Percentiles rank a stretch among this genome's conserved stretches.
Conservation (phyloP, 768 basidiomycete species). For the Psilocybe azurescens region DNA sequence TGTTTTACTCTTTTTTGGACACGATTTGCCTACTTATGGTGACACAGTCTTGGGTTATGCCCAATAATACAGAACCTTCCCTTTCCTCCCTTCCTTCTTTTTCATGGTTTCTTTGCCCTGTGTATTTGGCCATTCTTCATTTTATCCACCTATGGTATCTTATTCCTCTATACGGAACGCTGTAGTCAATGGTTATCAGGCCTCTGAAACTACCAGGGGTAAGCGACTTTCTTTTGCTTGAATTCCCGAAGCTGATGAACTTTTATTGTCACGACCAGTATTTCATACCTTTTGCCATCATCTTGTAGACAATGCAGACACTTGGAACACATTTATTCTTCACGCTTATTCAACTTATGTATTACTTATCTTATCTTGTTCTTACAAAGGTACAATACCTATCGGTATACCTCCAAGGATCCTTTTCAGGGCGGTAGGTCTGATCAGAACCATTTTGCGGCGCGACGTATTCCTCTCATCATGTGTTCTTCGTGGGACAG, state of each 20-base stretch:
- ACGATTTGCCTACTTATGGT: conserved; percentile 3
- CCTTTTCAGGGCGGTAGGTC: background rate
- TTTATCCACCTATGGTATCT: background rate
- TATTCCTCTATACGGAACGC: background rate
- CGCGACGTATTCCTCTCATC: background rate
- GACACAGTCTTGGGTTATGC: background rate
- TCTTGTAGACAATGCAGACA: conserved; percentile 1
- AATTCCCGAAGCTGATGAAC: background rate
- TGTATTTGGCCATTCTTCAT: background rate
- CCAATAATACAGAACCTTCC: background rate
- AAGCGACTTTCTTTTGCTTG: background rate
- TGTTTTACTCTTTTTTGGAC: background rate
- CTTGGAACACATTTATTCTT: conserved; percentile 2
- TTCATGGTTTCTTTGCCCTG: background rate
- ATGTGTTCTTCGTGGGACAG: background rate
- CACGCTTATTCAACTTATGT: conserved; percentile 2
- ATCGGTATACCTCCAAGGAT: background rate
- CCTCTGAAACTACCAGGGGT: background rate
- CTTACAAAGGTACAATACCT: background rate
- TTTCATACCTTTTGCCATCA: background rate
- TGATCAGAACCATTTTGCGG: background rate
- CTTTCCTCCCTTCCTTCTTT: background rate
- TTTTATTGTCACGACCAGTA: background rate
- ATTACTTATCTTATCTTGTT: background rate
- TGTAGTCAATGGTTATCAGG: background rate